Percentiles rank a stretch among this genome's conserved stretches.
phyloP scores from a whole-genome alignment of 2,329 filamentous ascomycete species.

The Hyphodiscus sp. region DNA sequence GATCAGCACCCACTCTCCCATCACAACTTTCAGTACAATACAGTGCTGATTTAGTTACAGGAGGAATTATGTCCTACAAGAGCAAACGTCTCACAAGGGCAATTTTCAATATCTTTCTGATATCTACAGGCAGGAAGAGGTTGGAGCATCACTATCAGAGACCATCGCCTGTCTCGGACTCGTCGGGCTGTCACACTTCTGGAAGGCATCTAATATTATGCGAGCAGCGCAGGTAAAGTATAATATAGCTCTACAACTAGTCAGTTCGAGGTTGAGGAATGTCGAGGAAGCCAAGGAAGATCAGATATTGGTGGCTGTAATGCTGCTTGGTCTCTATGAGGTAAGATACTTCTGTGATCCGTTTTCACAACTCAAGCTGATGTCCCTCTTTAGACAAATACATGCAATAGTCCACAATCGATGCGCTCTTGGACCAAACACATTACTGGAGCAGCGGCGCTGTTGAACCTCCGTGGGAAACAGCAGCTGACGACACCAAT shows the following conservation, averaged over 20 bases:
- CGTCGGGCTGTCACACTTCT: slow-evolving; percentile 20
- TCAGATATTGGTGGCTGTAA: slow-evolving; percentile 23
- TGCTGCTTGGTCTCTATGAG: slow-evolving; percentile 24
- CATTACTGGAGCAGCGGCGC: slow-evolving; percentile 43
- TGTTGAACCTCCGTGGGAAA: slow-evolving; percentile 43
- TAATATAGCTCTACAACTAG: slow-evolving; percentile 13
- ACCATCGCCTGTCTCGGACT: slow-evolving; percentile 19
- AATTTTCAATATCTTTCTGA: slow-evolving; percentile 20
- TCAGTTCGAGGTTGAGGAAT: slow-evolving; percentile 15
- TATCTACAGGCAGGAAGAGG: slow-evolving; percentile 37
- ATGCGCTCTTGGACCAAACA: slow-evolving; percentile 48
- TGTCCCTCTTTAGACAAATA: slow-evolving; percentile 17
- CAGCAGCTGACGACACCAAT: slow-evolving; percentile 41
- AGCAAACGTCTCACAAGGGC: slow-evolving; percentile 9
- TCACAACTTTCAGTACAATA: slow-evolving; percentile 4
- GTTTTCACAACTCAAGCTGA: slow-evolving; percentile 33
- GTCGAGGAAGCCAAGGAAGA: slow-evolving; percentile 19
- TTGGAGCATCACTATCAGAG: slow-evolving; percentile 30
- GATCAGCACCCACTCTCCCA: too few relatives aligned
- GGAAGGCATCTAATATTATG: slow-evolving; percentile 16
- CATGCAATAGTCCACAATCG: slow-evolving; percentile 31
- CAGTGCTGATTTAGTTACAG: too few relatives aligned
- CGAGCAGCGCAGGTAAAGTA: slow-evolving; percentile 15
- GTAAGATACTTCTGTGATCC: slow-evolving; percentile 35
- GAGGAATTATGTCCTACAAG: slow-evolving; percentile 22